Conservation (phyloP, 371 early-diverging fungal species). For the Apophysomyces sp. region DNA sequence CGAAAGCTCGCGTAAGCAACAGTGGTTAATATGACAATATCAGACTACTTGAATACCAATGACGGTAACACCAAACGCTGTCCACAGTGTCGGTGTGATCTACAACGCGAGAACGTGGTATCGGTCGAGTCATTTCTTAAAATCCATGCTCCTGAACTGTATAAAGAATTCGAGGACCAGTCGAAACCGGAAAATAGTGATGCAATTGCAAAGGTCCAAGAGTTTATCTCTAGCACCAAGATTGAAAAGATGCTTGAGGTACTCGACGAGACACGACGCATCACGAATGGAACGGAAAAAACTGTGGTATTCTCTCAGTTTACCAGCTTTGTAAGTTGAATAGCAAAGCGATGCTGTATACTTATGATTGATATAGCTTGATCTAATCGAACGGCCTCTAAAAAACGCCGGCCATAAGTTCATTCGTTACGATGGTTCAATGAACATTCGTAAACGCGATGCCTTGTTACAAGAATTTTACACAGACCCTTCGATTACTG, state of each 20-base stretch:
- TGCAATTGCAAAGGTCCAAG: constrained; percentile 5
- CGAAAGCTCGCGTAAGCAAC: neutral
- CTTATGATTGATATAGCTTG: constrained; percentile 32
- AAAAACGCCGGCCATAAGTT: constrained; percentile 29
- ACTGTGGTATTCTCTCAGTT: constrained; percentile 87
- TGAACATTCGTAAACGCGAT: constrained; percentile 39
- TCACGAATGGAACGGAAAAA: constrained; percentile 51
- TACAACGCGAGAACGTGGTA: constrained; percentile 13
- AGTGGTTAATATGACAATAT: neutral
- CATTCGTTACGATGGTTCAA: constrained; percentile 50
- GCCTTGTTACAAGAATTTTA: constrained; percentile 44
- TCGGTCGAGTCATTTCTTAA: constrained; percentile 27
- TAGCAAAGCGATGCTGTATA: neutral
- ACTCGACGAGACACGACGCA: constrained; percentile 24
- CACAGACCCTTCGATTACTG: constrained; percentile 42
- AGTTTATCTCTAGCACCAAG: constrained; percentile 40
- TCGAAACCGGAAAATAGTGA: neutral
- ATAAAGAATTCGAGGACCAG: constrained; percentile 9
- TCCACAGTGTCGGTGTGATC: constrained; percentile 42
- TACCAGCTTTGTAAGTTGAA: constrained; percentile 24
- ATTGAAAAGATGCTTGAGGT: constrained; percentile 54
- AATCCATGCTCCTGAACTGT: constrained; percentile 26
- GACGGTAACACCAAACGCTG: constrained; percentile 25
- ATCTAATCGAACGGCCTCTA: constrained; percentile 67
- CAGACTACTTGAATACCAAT: constrained; percentile 21